These are phyloP conservation scores for Debaryomycetaceae sp. DNA, from an alignment of 1,139 yeast species.

Conservation along the genomic window DNA sequence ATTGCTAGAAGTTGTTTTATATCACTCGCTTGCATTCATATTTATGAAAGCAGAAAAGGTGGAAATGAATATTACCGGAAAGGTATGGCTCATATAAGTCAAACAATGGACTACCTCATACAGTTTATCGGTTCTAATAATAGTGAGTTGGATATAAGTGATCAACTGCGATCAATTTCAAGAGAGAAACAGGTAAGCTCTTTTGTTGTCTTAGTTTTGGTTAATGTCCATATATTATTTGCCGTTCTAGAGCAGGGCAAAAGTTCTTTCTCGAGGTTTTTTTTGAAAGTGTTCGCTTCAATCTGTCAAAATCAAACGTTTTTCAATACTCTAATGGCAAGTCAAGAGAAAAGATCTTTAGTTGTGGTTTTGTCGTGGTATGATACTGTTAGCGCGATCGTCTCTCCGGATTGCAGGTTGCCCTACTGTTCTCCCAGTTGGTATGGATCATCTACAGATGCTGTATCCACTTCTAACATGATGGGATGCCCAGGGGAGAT, in stretches of 20 bases:
- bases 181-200: constrained; percentile 39
- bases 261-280: constrained; percentile 45
- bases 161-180: constrained; percentile 4
- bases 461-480: constrained; percentile 45
- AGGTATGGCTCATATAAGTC: constrained; percentile 50
- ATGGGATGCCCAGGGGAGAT: constrained; percentile 60
- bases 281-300: constrained; percentile 46
- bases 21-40: constrained; percentile 51
- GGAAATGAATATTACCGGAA: constrained; percentile 46
- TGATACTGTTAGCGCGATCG: constrained; percentile 53
- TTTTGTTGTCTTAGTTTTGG: constrained; percentile 46
- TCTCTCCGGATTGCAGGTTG: constrained; percentile 50
- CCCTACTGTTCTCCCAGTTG: constrained; percentile 50
- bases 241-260: constrained; percentile 52
- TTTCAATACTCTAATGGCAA: constrained; percentile 26
- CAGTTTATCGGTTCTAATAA: constrained; percentile 25
- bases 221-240: constrained; percentile 50
- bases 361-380: constrained; percentile 54
- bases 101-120: constrained; percentile 49
- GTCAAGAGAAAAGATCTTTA: constrained; percentile 45
- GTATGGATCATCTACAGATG: constrained; percentile 43
- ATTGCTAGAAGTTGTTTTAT: constrained; percentile 54
- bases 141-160: constrained; percentile 16
- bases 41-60: constrained; percentile 47
- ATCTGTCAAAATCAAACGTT: constrained; percentile 37